A percentile compares a stretch with the other conserved stretches of the same genome.
Evolutionary conservation across 768 basidiomycete genomes (phyloP).

Genomic region (Flagelloscypha sp.): DNA sequence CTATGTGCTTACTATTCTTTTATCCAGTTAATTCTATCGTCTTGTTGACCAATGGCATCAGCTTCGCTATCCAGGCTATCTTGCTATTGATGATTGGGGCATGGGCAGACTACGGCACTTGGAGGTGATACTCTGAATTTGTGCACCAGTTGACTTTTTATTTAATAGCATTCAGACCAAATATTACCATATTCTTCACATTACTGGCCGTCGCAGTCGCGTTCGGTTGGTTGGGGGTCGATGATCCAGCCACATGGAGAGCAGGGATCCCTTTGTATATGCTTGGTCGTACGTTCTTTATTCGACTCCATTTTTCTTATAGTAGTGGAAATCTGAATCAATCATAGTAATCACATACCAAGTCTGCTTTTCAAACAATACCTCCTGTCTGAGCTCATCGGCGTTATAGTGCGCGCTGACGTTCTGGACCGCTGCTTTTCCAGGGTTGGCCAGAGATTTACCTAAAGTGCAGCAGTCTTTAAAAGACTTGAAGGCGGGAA

Average conservation of each 20-base stretch:
- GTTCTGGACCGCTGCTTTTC: constrained; percentile 81
- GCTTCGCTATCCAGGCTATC: constrained; percentile 67
- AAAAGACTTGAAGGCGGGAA: constrained; percentile 26
- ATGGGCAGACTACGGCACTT: constrained; percentile 77
- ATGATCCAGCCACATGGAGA: constrained; percentile 55
- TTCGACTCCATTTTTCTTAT: neutral
- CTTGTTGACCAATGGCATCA: constrained; percentile 70
- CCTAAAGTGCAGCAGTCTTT: constrained; percentile 57
- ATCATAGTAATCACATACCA: constrained; percentile 63
- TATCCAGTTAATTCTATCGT: constrained; percentile 66
- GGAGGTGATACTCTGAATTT: constrained; percentile 39
- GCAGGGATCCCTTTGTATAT: constrained; percentile 55
- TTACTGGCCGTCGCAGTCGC: constrained; percentile 56
- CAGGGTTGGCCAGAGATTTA: constrained; percentile 62
- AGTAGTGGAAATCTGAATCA: constrained; percentile 7
- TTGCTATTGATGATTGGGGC: constrained; percentile 60
- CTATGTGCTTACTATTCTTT: neutral
- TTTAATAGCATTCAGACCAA: constrained; percentile 38
- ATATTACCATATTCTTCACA: constrained; percentile 72
- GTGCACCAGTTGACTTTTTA: neutral
- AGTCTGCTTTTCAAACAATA: constrained; percentile 19
- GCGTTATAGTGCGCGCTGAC: constrained; percentile 52
- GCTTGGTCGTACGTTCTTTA: constrained; percentile 44
- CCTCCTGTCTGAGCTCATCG: constrained; percentile 1
- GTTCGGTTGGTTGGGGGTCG: constrained; percentile 73